Conservation (phyloP, 1,284 basidiomycete species). For the Puccinia hordei region DNA sequence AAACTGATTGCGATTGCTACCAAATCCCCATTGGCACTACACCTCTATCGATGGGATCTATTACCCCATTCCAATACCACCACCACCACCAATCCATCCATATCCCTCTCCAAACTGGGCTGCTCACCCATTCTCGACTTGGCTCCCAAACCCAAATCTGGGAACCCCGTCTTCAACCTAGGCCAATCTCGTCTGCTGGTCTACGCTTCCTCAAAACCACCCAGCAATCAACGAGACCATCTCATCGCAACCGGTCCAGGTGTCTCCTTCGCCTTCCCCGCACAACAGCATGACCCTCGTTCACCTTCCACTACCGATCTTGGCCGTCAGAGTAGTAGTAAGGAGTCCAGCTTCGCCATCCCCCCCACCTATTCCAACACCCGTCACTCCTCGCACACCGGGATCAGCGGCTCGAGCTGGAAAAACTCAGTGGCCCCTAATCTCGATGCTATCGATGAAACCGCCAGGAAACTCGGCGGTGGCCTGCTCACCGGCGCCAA, state of each 20-base stretch:
- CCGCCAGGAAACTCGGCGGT: conserved; percentile 41
- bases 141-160: conserved; percentile 31
- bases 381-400: conserved; percentile 15
- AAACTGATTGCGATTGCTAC: conserved; percentile 32
- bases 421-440: conserved; percentile 30
- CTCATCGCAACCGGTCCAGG: conserved; percentile 36
- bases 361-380: conserved; percentile 5
- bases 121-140: conserved; percentile 46
- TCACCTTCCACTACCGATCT: too few species aligned
- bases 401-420: conserved; percentile 35
- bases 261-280: conserved; percentile 11
- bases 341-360: conserved; percentile 1
- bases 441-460: conserved; percentile 48
- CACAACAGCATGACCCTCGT: too few species aligned
- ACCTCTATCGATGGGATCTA: conserved; percentile 18
- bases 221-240: conserved; percentile 30
- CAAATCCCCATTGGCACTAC: conserved; percentile 25
- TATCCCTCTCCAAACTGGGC: conserved; percentile 8
- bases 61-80: too few species aligned
- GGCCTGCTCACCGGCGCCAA: conserved; percentile 38
- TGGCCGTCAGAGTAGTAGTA: too few species aligned
- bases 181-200: conserved; percentile 38
- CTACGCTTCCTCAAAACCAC: conserved; percentile 40
- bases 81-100: not conserved
- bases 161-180: conserved; percentile 31